Evolutionary conservation across 805 yeast genomes (phyloP).

Genomic region (Kodamaea restingae): DNA sequence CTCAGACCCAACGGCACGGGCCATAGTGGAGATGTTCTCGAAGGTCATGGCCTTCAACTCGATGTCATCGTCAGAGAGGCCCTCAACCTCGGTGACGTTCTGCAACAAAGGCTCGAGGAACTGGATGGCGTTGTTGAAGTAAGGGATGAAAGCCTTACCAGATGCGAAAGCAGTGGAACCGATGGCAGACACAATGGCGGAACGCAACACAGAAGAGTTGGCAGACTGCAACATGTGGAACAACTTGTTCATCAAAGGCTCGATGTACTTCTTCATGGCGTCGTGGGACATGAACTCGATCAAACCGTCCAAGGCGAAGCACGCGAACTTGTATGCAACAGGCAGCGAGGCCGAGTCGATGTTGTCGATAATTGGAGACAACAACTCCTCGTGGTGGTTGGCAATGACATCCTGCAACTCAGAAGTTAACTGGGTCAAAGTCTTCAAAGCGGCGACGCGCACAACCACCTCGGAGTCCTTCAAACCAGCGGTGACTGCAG

Average conservation of each 20-base stretch:
- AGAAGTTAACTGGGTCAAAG: conserved; percentile 71
- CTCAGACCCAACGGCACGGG: conserved; percentile 92
- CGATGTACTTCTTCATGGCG: conserved; percentile 75
- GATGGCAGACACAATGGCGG: conserved; percentile 88
- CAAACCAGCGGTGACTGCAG: conserved; percentile 70
- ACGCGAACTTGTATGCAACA: conserved; percentile 84
- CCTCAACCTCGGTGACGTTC: conserved; percentile 63
- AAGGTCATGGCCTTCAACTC: conserved; percentile 89
- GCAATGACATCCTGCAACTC: conserved; percentile 85
- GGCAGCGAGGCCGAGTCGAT: conserved; percentile 82
- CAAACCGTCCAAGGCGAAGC: conserved; percentile 85
- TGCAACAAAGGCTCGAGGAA: conserved; percentile 78
- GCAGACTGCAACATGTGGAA: conserved; percentile 78
- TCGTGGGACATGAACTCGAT: conserved; percentile 89
- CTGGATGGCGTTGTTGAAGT: conserved; percentile 75
- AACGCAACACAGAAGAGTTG: conserved; percentile 66
- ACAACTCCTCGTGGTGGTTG: conserved; percentile 72
- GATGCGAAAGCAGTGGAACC: conserved; percentile 97
- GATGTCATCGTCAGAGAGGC: conserved; percentile 81
- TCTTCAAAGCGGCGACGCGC: conserved; percentile 78
- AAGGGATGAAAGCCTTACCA: conserved; percentile 83
- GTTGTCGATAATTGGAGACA: conserved; percentile 82
- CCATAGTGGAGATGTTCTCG: conserved; percentile 92
- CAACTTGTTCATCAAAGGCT: conserved; percentile 85
- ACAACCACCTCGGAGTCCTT: conserved; percentile 73